Base-by-base conservation (phyloP, 2,329 filamentous ascomycete genomes). In the Pseudogymnoascus verrucosus region DNA sequence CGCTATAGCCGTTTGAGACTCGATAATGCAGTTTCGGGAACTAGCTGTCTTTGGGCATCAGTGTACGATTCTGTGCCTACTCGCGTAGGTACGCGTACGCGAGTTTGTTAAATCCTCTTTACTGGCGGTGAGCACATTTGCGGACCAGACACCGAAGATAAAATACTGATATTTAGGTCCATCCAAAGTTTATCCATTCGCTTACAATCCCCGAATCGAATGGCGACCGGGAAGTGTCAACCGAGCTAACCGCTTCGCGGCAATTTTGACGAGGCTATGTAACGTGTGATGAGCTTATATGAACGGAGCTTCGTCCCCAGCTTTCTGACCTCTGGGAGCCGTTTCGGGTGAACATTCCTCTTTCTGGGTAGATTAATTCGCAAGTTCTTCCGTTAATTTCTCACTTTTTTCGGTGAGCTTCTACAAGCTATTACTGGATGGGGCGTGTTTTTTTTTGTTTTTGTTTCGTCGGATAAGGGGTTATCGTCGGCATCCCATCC, bases 271-370 rank as follows among this genome's bases (percentile, higher is more conserved):
- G 51, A 57, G 51, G 51, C 28, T 57, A 57, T 57, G 51, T 34
- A 57, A 57, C 51, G 51, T 57, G 51, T 57, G 51, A 57, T 57
- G 51, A 57, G 28, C 51, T 57, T 57, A 57, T 57, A 57, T 57
- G 28, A 34, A 57, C 51, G 51, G 51, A 57, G 51, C 51, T 57
- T 57, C 51, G n/a, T 57, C 28, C 28, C 28, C 47, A 54, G n/a
- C n/a, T 14, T 8, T 31, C n/a, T 8, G 26, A 12, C 12, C n/a
- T 34, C 28, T 34, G 51, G 28, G 51, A 57, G 16, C 16, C 26
- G 51, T 34, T 57, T 57, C 51, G 51, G 51, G 8, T 34, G 51
- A 57, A 34, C 4, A 19, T 57, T 57, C 51, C 51, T 34, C 5
- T 34, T 57, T 57, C n/a, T 34, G 26, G 28, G 51, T 51, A 26